A percentile compares a stretch with the other conserved stretches of the same genome.
Conservation (phyloP, 495 filamentous ascomycete species). For the Podospora australis region DNA sequence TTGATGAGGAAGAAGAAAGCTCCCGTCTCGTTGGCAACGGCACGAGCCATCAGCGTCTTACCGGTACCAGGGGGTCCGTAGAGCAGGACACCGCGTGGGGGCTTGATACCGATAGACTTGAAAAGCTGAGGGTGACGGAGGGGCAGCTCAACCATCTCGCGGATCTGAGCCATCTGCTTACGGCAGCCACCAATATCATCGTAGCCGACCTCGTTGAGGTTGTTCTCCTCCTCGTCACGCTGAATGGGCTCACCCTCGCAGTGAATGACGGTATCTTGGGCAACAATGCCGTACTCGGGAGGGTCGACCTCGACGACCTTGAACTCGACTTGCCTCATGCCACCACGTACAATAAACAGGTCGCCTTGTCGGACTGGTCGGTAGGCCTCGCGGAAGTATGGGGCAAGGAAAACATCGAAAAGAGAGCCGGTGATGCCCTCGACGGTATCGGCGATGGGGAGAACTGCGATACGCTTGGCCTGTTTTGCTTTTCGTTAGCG, state of each 20-base stretch:
- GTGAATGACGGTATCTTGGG: slow-evolving; percentile 97
- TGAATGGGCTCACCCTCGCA: slow-evolving; percentile 98
- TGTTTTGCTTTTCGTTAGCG: slow-evolving; percentile 28
- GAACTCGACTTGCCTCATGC: slow-evolving; percentile 98
- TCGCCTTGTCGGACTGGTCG: slow-evolving; percentile 93
- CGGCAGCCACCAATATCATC: slow-evolving; percentile 99
- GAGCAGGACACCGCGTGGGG: slow-evolving; percentile 94
- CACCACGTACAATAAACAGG: slow-evolving; percentile 92
- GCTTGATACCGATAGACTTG: slow-evolving; percentile 99
- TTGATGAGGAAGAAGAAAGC: slow-evolving; percentile 99
- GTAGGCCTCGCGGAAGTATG: slow-evolving; percentile 99
- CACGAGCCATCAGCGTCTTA: slow-evolving; percentile 98
- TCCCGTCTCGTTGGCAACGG: slow-evolving; percentile 96
- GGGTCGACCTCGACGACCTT: slow-evolving; percentile 99
- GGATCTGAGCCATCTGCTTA: slow-evolving; percentile 99
- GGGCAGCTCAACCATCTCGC: slow-evolving; percentile 95
- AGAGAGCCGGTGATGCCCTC: slow-evolving; percentile 95
- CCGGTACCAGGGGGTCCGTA: slow-evolving; percentile 96
- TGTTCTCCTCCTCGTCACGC: slow-evolving; percentile 97
- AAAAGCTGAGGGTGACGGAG: slow-evolving; percentile 96
- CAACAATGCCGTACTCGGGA: slow-evolving; percentile 96
- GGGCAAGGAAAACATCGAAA: slow-evolving; percentile 98
- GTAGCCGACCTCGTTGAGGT: slow-evolving; percentile 97
- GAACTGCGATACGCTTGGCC: slow-evolving; percentile 98
- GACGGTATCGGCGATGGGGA: slow-evolving; percentile 95